These are phyloP conservation scores for Colletotrichum siamense DNA, from an alignment of 2,329 filamentous ascomycete genomes.

Conservation along the genomic window DNA sequence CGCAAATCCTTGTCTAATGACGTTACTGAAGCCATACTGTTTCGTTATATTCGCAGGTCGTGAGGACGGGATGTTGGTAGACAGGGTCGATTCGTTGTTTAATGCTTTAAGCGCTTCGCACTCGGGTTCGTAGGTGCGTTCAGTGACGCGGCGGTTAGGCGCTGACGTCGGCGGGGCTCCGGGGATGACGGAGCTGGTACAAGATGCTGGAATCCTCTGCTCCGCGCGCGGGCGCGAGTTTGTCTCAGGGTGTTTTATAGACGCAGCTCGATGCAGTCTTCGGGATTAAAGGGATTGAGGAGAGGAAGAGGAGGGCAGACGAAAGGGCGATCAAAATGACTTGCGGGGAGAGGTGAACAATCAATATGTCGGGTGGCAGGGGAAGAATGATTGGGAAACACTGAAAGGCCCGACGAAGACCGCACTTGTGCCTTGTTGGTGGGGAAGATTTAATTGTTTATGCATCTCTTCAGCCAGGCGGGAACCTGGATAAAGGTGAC, in stretches of 20 bases:
- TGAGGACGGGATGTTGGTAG: background rate
- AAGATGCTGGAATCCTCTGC: background rate
- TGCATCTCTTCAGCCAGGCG: constrained; percentile 17
- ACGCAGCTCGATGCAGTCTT: background rate
- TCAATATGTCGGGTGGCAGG: constrained; percentile 11
- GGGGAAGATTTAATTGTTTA: constrained; percentile 21
- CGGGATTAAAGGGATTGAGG: background rate
- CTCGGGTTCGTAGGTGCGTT: constrained; percentile 11
- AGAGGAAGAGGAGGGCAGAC: background rate
- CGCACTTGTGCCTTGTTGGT: constrained; percentile 5
- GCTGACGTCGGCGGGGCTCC: constrained; percentile 19
- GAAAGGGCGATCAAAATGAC: background rate
- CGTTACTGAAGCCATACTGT: constrained; percentile 85
- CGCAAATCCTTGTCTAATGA: constrained; percentile 96
- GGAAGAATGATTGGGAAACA: background rate
- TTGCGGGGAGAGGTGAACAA: background rate
- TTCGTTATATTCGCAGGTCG: background rate
- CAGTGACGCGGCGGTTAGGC: constrained; percentile 15
- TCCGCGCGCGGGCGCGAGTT: constrained; percentile 2
- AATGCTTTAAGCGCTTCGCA: background rate
- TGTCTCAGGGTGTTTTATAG: background rate
- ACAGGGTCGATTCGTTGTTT: background rate
- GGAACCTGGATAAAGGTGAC: constrained; percentile 20
- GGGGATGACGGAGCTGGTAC: constrained; percentile 9
- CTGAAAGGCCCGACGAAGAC: constrained; percentile 4